A percentile compares a stretch with the other conserved stretches of the same genome.
Conservation (phyloP, 495 filamentous ascomycete species). For the Penicillium desertorum region DNA sequence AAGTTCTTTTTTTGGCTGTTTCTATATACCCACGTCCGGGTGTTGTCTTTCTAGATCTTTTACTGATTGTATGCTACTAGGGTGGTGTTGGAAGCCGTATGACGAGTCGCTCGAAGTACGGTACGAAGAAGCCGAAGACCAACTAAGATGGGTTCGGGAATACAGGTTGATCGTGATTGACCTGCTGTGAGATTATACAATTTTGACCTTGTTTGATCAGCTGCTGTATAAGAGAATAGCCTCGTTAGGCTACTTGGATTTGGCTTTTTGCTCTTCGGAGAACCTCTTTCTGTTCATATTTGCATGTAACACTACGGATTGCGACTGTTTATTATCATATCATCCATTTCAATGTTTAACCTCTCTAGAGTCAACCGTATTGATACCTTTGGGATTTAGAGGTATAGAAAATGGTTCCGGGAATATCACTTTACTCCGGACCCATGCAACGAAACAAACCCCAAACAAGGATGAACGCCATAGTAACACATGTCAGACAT, state of each 20-base stretch:
- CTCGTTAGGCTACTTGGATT: neutral
- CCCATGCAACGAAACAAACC: conserved; percentile 22
- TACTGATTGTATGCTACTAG: conserved; percentile 44
- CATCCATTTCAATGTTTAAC: neutral
- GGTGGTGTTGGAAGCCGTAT: conserved; percentile 85
- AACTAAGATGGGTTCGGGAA: conserved; percentile 27
- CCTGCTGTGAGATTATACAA: conserved; percentile 6
- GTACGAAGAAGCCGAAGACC: conserved; percentile 95
- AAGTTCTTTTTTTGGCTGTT: conserved; percentile 40
- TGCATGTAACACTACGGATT: conserved; percentile 16
- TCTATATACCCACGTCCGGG: neutral
- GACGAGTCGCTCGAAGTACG: conserved; percentile 90
- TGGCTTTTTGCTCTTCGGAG: conserved; percentile 7
- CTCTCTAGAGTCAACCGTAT: neutral
- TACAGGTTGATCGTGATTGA: conserved; percentile 1
- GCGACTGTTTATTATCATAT: conserved; percentile 4
- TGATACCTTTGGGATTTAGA: conserved; percentile 2
- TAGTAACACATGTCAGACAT: conserved; percentile 27
- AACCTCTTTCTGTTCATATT: conserved; percentile 10
- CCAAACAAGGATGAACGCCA: conserved; percentile 21
- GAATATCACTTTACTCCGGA: conserved; percentile 25
- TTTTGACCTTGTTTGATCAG: neutral
- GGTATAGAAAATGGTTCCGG: conserved; percentile 14
- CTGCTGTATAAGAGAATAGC: conserved; percentile 7
- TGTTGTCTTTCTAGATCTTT: neutral